Conservation (phyloP, 1,139 yeast species). For the Protomyces inouyei region DNA sequence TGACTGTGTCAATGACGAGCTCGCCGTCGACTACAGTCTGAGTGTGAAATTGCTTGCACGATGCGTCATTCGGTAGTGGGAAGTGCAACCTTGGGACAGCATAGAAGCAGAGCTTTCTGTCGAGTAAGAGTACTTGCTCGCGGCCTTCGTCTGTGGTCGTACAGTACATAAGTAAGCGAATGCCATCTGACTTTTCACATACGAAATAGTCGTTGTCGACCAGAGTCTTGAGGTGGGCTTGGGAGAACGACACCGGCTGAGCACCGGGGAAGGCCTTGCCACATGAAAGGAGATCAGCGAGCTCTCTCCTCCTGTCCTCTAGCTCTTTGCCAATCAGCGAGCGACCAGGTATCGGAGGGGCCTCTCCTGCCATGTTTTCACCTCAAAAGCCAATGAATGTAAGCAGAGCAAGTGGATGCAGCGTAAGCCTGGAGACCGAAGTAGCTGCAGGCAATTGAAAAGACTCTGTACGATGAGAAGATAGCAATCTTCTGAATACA, state of each 20-base stretch:
- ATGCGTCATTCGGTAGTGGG: conserved; percentile 53
- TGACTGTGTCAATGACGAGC: conserved; percentile 56
- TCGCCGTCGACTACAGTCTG: conserved; percentile 94
- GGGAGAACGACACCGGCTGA: conserved; percentile 88
- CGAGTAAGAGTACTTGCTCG: conserved; percentile 59
- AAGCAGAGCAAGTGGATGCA: no score
- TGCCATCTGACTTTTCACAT: conserved; percentile 94
- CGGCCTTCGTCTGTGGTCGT: conserved; percentile 49
- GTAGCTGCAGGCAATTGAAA: no score
- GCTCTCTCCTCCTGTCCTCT: conserved; percentile 2
- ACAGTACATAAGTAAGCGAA: conserved; percentile 74
- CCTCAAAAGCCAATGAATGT: no score
- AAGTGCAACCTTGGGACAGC: conserved; percentile 72
- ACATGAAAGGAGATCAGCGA: conserved; percentile 4
- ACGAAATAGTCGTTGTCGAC: conserved; percentile 61
- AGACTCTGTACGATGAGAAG: no score
- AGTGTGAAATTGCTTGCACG: conserved; percentile 47
- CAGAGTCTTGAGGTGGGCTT: conserved; percentile 61
- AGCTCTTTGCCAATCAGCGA: conserved; percentile 11
- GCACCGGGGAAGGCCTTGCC: conserved; percentile 51
- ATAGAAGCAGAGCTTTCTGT: conserved; percentile 81
- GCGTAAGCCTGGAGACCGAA: no score
- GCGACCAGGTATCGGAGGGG: conserved; percentile 17
- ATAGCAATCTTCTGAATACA: no score
- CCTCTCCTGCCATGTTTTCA: conserved; percentile 6